phyloP scores from a whole-genome alignment of 495 filamentous ascomycete genomes.

The Articulospora tetracladia region DNA sequence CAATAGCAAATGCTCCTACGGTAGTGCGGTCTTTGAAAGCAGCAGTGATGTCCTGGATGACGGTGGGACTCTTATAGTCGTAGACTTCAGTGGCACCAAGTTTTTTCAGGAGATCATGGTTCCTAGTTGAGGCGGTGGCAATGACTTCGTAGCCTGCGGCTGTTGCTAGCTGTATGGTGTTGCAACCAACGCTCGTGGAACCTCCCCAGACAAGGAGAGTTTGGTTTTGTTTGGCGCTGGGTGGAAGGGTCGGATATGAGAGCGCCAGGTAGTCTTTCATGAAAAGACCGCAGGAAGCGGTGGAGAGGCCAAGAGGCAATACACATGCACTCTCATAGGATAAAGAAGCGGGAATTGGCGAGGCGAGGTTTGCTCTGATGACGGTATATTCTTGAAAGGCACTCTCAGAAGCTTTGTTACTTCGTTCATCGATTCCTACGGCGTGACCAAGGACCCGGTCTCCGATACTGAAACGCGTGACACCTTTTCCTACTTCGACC shows the following conservation, averaged over 20 bases:
- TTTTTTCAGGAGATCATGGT: constrained; percentile 44
- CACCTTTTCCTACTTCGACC: constrained; percentile 39
- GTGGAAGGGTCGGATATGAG: not conserved
- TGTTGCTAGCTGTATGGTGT: constrained; percentile 53
- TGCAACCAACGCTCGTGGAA: constrained; percentile 21
- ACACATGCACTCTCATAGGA: constrained; percentile 32
- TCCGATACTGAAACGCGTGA: constrained; percentile 34
- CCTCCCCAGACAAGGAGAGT: constrained; percentile 31
- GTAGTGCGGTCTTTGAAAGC: not conserved
- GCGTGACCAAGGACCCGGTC: constrained; percentile 3
- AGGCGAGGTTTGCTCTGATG: not conserved
- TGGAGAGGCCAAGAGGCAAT: constrained; percentile 37
- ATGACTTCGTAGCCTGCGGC: constrained; percentile 55
- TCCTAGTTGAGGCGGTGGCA: constrained; percentile 46
- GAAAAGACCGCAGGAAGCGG: constrained; percentile 26
- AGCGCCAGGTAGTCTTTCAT: constrained; percentile 31
- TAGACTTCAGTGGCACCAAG: constrained; percentile 52
- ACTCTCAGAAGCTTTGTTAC: not conserved
- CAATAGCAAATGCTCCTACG: not conserved
- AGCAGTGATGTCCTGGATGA: not conserved
- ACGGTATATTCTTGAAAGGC: constrained; percentile 5
- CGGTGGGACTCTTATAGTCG: constrained; percentile 39
- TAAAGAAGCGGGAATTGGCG: constrained; percentile 33
- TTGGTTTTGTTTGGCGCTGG: constrained; percentile 11
- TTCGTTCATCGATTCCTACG: not conserved